These are phyloP conservation scores for Neurospora sp. DNA, from an alignment of 495 filamentous ascomycete species.

Conservation along the genomic window DNA sequence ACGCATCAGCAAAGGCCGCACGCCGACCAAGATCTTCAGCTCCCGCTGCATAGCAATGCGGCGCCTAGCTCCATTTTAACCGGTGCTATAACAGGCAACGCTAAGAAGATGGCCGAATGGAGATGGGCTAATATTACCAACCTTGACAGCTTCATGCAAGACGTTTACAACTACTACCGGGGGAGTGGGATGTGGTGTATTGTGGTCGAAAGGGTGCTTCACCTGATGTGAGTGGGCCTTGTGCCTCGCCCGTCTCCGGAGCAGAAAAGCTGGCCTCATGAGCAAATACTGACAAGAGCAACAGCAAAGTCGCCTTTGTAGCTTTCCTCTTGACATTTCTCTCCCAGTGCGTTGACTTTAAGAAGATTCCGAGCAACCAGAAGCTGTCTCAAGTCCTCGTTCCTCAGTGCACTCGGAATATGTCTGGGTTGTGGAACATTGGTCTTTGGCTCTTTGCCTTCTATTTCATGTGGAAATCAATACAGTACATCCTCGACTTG, in stretches of 20 bases:
- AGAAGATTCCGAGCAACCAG: constrained; percentile 60
- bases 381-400: constrained; percentile 68
- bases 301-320: constrained; percentile 58
- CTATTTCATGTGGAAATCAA: constrained; percentile 72
- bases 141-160: constrained; percentile 78
- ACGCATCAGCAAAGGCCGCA: constrained; percentile 47
- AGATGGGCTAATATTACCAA: constrained; percentile 91
- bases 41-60: constrained; percentile 32
- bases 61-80: constrained; percentile 22
- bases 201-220: constrained; percentile 54
- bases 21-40: not conserved
- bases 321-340: constrained; percentile 79
- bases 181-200: constrained; percentile 90
- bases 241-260: not conserved
- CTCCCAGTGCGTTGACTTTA: constrained; percentile 78
- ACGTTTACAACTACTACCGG: constrained; percentile 85
- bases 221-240: constrained; percentile 55
- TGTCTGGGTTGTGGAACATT: constrained; percentile 71
- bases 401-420: constrained; percentile 73
- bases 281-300: constrained; percentile 9
- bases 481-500: constrained; percentile 65
- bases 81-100: constrained; percentile 40
- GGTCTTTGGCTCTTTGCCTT: constrained; percentile 80
- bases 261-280: constrained; percentile 32
- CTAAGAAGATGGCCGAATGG: constrained; percentile 84